phyloP scores from a whole-genome alignment of 2,329 filamentous ascomycete genomes.

The Beauveria australis region DNA sequence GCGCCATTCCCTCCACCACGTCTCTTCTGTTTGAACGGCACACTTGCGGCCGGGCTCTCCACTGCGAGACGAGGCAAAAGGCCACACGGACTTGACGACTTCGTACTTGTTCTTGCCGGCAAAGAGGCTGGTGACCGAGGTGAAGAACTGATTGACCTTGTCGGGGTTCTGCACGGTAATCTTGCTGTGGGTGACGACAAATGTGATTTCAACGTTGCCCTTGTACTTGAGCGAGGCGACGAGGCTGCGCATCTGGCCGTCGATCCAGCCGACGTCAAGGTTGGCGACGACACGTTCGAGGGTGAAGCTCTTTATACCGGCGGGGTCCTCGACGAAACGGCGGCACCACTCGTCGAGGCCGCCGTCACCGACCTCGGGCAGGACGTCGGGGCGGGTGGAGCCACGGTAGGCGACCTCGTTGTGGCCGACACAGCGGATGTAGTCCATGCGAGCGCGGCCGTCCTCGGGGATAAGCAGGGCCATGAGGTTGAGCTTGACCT shows the following conservation, averaged over 20 bases:
- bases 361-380: constrained; percentile 35
- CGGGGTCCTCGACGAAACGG: constrained; percentile 37
- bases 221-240: constrained; percentile 42
- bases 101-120: constrained; percentile 46
- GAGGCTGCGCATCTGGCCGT: constrained; percentile 44
- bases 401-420: constrained; percentile 45
- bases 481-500: constrained; percentile 47
- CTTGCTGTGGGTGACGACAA: constrained; percentile 40
- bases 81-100: constrained; percentile 48
- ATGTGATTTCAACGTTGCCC: constrained; percentile 39
- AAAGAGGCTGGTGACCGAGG: constrained; percentile 42
- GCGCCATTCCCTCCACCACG: constrained; percentile 41
- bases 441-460: constrained; percentile 38
- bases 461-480: constrained; percentile 41
- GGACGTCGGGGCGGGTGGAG: constrained; percentile 31
- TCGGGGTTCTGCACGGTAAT: constrained; percentile 44
- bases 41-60: constrained; percentile 37
- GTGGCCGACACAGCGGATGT: constrained; percentile 40
- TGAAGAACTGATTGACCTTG: constrained; percentile 46
- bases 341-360: constrained; percentile 42
- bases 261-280: constrained; percentile 45
- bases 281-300: constrained; percentile 46
- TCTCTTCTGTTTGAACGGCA: constrained; percentile 47
- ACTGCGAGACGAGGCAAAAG: constrained; percentile 42
- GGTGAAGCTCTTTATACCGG: constrained; percentile 39